These are phyloP conservation scores for Auricularia heimuer DNA, from an alignment of 768 basidiomycete genomes.

Conservation along the genomic window DNA sequence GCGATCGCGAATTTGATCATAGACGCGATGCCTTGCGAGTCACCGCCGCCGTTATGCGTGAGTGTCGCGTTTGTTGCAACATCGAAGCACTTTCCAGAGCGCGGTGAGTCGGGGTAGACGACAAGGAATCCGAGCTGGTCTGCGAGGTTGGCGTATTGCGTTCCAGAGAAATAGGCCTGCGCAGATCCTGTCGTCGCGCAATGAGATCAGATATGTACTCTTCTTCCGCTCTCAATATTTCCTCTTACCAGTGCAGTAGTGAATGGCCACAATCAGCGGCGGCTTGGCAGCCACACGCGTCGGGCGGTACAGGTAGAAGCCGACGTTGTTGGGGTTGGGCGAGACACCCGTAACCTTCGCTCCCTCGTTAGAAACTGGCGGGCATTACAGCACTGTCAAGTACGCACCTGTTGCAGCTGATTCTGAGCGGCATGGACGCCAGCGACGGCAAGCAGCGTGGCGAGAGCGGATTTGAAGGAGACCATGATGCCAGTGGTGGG, in stretches of 20 bases:
- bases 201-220: too few species aligned
- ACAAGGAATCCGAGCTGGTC: conserved; percentile 42
- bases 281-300: conserved; percentile 28
- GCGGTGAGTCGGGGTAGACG: conserved; percentile 31
- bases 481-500: neutral
- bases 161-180: conserved; percentile 39
- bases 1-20: conserved; percentile 38
- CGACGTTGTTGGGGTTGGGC: conserved; percentile 42
- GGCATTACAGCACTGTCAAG: too few species aligned
- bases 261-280: conserved; percentile 35
- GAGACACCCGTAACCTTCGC: neutral
- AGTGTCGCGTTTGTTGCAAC: conserved; percentile 40
- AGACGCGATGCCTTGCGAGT: conserved; percentile 41
- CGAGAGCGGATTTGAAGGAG: neutral
- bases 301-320: conserved; percentile 38
- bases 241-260: conserved; percentile 32
- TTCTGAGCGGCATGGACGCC: neutral
- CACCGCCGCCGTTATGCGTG: conserved; percentile 45
- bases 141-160: conserved; percentile 39
- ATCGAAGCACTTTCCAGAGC: conserved; percentile 41
- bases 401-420: neutral
- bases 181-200: conserved; percentile 30
- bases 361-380: neutral
- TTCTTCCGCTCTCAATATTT: neutral
- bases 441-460: neutral